These are phyloP conservation scores for Gossypium mustelinum DNA, from an alignment of 345 rosid species.

Conservation along the genomic window DNA sequence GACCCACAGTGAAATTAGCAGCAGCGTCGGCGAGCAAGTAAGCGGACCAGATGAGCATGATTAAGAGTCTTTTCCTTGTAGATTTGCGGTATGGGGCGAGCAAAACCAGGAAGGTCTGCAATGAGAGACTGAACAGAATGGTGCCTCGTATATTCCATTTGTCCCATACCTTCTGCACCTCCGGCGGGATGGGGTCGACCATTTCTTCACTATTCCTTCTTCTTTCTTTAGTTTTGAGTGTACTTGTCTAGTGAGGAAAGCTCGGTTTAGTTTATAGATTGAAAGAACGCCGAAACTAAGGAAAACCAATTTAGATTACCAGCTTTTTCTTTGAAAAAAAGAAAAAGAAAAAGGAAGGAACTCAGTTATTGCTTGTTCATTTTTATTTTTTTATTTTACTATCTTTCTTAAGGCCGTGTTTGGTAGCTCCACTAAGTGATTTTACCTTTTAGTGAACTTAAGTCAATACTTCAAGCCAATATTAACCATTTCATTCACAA, in stretches of 20 bases:
- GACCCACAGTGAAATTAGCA: slow-evolving; percentile 52
- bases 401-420: no score
- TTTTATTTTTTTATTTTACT: no score
- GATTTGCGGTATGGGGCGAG: slow-evolving; percentile 50
- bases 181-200: slow-evolving; percentile 33
- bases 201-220: slow-evolving; percentile 15
- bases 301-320: no score
- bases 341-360: no score
- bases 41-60: slow-evolving; percentile 45
- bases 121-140: slow-evolving; percentile 46
- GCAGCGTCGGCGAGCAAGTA: slow-evolving; percentile 62
- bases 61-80: slow-evolving; percentile 28
- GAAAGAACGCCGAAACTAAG: no score
- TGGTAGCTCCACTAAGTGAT: no score
- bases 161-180: slow-evolving; percentile 36
- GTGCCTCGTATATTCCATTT: slow-evolving; percentile 55
- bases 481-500: no score
- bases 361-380: no score
- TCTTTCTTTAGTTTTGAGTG: background rate
- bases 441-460: no score
- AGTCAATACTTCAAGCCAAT: no score
- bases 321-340: no score
- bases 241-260: background rate
- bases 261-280: background rate
- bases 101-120: slow-evolving; percentile 50